These are phyloP conservation scores for Phytophthora hibernalis DNA, from an alignment of 352 stramenopile genomes.

Conservation along the genomic window DNA sequence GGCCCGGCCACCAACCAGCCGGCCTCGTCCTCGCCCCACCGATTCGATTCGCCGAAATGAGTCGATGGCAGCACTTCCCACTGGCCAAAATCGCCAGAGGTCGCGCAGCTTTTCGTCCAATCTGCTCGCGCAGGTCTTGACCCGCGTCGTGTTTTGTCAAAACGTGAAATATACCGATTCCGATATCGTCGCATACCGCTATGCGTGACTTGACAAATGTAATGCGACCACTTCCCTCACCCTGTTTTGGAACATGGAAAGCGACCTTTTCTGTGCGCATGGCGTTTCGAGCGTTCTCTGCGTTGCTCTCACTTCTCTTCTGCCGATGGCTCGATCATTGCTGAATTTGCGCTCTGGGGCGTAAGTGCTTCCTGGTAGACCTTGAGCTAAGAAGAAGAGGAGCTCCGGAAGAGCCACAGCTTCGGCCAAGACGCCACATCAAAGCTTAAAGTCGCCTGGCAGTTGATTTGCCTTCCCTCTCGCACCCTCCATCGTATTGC, in stretches of 20 bases:
- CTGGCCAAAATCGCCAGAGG: constrained; percentile 13
- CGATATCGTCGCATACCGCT: too few relatives aligned
- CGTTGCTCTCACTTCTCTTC: constrained; percentile 43
- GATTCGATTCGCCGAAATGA: constrained; percentile 29
- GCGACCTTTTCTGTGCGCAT: constrained; percentile 26
- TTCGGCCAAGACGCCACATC: not conserved
- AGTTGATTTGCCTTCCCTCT: constrained; percentile 4
- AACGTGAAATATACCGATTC: too few relatives aligned
- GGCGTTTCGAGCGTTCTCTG: constrained; percentile 34
- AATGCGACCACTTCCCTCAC: not conserved
- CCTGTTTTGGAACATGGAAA: constrained; percentile 1
- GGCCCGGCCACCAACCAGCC: constrained; percentile 25
- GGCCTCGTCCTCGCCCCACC: constrained; percentile 24
- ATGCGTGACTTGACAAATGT: constrained; percentile 3
- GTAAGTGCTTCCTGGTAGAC: constrained; percentile 45
- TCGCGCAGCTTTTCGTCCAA: constrained; percentile 23
- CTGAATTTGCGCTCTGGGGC: constrained; percentile 62
- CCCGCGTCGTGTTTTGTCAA: not conserved
- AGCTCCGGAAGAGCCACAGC: constrained; percentile 23
- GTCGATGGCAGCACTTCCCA: not conserved
- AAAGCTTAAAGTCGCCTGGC: not conserved
- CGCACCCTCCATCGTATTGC: constrained; percentile 8
- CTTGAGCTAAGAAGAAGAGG: constrained; percentile 14
- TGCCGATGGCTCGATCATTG: constrained; percentile 56
- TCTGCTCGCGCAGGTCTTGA: not conserved